phyloP scores from a whole-genome alignment of 495 filamentous ascomycete genomes.

The Aspergillus ellipticus region DNA sequence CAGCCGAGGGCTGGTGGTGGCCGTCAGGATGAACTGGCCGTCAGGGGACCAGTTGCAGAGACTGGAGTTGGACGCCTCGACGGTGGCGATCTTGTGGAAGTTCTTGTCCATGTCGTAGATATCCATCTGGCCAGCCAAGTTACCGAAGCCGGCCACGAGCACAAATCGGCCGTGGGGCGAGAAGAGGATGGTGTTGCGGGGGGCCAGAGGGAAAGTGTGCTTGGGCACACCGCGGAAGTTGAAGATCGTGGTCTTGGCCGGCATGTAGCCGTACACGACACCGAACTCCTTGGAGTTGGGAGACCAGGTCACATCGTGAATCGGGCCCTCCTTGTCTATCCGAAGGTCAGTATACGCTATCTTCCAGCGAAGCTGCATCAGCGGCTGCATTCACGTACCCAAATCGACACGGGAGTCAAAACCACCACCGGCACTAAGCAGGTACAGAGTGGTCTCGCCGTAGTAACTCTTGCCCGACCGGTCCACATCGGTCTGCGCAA shows the following conservation, averaged over 20 bases:
- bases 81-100: slow-evolving; percentile 84
- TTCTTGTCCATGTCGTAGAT: slow-evolving; percentile 93
- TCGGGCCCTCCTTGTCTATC: slow-evolving; percentile 92
- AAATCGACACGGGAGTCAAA: slow-evolving; percentile 90
- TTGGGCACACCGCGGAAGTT: slow-evolving; percentile 75
- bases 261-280: slow-evolving; percentile 96
- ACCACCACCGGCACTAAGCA: slow-evolving; percentile 84
- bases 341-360: slow-evolving; percentile 6
- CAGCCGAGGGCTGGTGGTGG: slow-evolving; percentile 89
- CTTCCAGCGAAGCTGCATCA: background rate
- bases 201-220: slow-evolving; percentile 77
- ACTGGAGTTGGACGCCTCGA: slow-evolving; percentile 92
- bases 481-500: slow-evolving; percentile 97
- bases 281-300: slow-evolving; percentile 95
- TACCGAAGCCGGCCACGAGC: slow-evolving; percentile 93
- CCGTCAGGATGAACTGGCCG: slow-evolving; percentile 89
- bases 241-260: slow-evolving; percentile 95
- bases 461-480: slow-evolving; percentile 98
- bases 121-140: slow-evolving; percentile 95
- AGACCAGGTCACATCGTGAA: slow-evolving; percentile 98
- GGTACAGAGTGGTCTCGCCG: slow-evolving; percentile 94
- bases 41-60: slow-evolving; percentile 97
- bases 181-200: slow-evolving; percentile 92
- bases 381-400: slow-evolving; percentile 45
- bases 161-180: slow-evolving; percentile 92